Evolutionary conservation across 106 monocot species (phyloP).

Genomic region (Dioscorea zingiberensis): DNA sequence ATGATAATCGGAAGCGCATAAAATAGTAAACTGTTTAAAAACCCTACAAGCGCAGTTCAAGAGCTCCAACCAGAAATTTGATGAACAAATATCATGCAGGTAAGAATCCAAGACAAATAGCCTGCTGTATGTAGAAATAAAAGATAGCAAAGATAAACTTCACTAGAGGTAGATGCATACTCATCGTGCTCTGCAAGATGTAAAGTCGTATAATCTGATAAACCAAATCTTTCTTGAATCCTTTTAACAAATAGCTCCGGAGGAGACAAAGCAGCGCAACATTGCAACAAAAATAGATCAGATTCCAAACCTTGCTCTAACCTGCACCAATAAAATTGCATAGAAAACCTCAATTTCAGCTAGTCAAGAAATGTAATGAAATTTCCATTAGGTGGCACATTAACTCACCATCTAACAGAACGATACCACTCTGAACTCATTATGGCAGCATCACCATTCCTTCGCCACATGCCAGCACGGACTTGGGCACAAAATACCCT

Average conservation of each 20-base stretch:
- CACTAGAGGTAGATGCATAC: conserved; percentile 28
- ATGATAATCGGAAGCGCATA: too few species aligned
- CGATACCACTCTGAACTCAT: conserved; percentile 62
- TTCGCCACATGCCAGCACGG: conserved; percentile 96
- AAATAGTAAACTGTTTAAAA: too few species aligned
- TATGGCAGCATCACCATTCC: conserved; percentile 81
- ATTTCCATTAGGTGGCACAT: not conserved
- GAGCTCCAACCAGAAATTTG: too few species aligned
- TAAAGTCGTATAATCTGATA: conserved; percentile 61
- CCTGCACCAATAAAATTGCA: conserved; percentile 30
- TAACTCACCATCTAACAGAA: conserved; percentile 52
- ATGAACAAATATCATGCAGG: too few species aligned
- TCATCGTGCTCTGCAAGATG: conserved; percentile 56
- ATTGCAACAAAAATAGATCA: conserved; percentile 95
- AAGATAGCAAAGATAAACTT: too few species aligned
- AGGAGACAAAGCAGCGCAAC: conserved; percentile 95
- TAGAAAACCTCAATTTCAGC: conserved; percentile 2
- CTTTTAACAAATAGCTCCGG: conserved; percentile 80
- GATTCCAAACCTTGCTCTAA: conserved; percentile 67
- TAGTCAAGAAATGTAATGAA: not conserved
- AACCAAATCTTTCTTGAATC: conserved; percentile 86
- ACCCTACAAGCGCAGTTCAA: too few species aligned
- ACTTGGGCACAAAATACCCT: conserved; percentile 96
- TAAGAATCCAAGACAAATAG: too few species aligned
- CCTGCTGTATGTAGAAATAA: too few species aligned